phyloP scores from a whole-genome alignment of 108 stramenopile species.

The Bacterosira constricta region DNA sequence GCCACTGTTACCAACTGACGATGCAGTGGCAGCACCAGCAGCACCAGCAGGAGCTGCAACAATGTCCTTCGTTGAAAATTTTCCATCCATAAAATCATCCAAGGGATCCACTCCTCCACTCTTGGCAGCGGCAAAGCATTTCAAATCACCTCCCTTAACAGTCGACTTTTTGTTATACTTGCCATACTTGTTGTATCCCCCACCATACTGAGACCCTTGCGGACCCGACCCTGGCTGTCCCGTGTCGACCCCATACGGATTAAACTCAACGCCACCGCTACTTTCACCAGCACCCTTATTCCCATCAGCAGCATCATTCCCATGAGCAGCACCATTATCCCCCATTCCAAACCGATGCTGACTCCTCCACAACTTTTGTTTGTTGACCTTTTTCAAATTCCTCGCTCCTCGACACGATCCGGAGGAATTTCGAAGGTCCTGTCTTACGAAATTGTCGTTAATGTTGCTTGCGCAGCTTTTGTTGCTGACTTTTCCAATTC shows the following conservation, averaged over 20 bases:
- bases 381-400: slow-evolving; percentile 62
- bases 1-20: too few species aligned
- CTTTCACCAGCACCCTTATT: too few species aligned
- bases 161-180: not conserved
- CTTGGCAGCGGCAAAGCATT: slow-evolving; percentile 29
- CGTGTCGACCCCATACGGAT: too few species aligned
- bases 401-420: slow-evolving; percentile 82
- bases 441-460: slow-evolving; percentile 87
- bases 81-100: slow-evolving; percentile 87
- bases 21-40: too few species aligned
- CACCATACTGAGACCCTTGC: too few species aligned
- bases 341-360: slow-evolving; percentile 51
- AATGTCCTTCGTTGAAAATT: slow-evolving; percentile 29
- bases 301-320: slow-evolving; percentile 9
- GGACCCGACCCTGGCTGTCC: too few species aligned
- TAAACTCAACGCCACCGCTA: too few species aligned
- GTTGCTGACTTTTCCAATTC: too few species aligned
- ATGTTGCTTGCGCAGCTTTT: too few species aligned
- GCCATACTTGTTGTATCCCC: not conserved
- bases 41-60: too few species aligned
- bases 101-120: slow-evolving; percentile 80
- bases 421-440: slow-evolving; percentile 75
- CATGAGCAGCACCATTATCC: slow-evolving; percentile 23
- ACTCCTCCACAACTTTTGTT: slow-evolving; percentile 43
- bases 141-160: slow-evolving; percentile 16